Evolutionary conservation across 2,329 filamentous ascomycete genomes (phyloP).

Genomic region (Samsoniella hepiali): DNA sequence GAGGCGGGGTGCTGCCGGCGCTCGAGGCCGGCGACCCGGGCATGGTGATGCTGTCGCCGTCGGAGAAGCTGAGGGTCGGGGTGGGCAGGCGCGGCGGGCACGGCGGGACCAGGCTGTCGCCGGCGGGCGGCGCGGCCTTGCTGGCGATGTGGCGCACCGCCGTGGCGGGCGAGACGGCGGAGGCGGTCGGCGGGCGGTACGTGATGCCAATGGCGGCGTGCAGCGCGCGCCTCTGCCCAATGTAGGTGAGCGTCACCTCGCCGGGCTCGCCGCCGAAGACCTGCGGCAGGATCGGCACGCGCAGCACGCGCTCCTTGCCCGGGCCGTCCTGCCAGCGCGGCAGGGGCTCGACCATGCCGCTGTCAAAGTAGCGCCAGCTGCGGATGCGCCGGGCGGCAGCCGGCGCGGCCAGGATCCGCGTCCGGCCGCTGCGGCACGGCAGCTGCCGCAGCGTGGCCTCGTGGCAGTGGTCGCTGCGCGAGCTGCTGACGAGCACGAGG

Average conservation of each 20-base stretch:
- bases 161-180: constrained; percentile 23
- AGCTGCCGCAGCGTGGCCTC: constrained; percentile 65
- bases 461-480: constrained; percentile 65
- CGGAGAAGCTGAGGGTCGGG: constrained; percentile 6
- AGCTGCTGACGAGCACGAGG: constrained; percentile 45
- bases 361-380: constrained; percentile 66
- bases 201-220: constrained; percentile 68
- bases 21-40: constrained; percentile 17
- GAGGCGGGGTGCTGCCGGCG: constrained; percentile 7
- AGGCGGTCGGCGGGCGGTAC: constrained; percentile 55
- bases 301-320: constrained; percentile 30
- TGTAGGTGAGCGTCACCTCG: constrained; percentile 68
- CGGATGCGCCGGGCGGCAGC: constrained; percentile 62
- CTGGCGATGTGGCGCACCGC: constrained; percentile 20
- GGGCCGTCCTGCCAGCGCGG: constrained; percentile 42
- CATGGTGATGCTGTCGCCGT: neutral
- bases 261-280: constrained; percentile 53
- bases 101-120: neutral
- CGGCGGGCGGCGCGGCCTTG: constrained; percentile 18
- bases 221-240: constrained; percentile 58
- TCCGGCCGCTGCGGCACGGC: constrained; percentile 48
- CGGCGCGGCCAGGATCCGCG: constrained; percentile 64
- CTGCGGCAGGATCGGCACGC: constrained; percentile 53
- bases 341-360: constrained; percentile 43
- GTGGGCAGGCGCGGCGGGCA: constrained; percentile 9